Evolutionary conservation across 83 land plant genomes (phyloP).

Genomic region (Picea abies): DNA sequence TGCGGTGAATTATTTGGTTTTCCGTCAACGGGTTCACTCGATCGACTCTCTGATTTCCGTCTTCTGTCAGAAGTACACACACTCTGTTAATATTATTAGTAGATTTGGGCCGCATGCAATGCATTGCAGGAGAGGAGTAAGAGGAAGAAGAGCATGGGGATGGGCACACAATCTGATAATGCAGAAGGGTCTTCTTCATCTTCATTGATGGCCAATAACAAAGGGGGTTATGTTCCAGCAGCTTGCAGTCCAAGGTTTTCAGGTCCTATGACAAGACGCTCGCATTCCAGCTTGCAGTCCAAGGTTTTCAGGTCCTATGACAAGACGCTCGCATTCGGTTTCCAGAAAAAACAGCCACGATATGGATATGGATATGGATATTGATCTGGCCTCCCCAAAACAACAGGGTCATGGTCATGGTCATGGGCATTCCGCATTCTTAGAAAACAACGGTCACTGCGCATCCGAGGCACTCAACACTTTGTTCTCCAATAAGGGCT

Average conservation of each 20-base stretch:
- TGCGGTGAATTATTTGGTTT: too few relatives aligned
- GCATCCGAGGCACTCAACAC: conserved; percentile 5
- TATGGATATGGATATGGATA: background rate
- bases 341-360: conserved; percentile 6
- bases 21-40: too few relatives aligned
- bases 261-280: conserved; percentile 15
- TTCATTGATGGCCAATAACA: too few relatives aligned
- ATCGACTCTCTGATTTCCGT: too few relatives aligned
- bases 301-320: conserved; percentile 12
- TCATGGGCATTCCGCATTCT: background rate
- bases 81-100: too few relatives aligned
- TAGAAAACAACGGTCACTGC: background rate
- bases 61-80: too few relatives aligned
- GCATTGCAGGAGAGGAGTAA: too few relatives aligned
- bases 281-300: conserved; percentile 20
- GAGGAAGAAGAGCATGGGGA: too few relatives aligned
- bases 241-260: conserved; percentile 13
- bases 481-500: background rate
- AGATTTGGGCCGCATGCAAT: too few relatives aligned
- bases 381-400: background rate
- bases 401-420: background rate
- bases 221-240: too few relatives aligned
- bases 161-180: too few relatives aligned
- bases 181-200: too few relatives aligned
- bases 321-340: conserved; percentile 4